Base-by-base conservation (phyloP, 306 rosid genomes). In the Rosa persica region DNA sequence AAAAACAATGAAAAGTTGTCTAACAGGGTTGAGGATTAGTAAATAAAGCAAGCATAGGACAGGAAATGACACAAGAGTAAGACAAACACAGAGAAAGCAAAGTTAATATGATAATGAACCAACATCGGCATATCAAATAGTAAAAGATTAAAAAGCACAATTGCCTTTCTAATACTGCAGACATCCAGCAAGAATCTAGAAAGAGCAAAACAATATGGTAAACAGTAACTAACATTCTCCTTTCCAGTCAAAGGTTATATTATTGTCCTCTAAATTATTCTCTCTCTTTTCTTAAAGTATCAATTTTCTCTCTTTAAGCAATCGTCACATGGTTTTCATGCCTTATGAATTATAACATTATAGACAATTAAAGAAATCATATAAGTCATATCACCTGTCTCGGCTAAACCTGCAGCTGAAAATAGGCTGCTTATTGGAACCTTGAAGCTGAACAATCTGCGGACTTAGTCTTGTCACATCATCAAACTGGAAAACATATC, bases 401-500 rank as follows among this genome's bases (percentile, higher is more conserved):
- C 88, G 88, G 66, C 84, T 89, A 80, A 94, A 94, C 87, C 88
- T 90, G 94, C 97, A 92, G 82, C 94, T 94, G 83, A 94, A 94
- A 82, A 94, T 90, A 34, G 97, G 97, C 83, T 94, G 98, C 78
- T 86, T 90, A 75, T 83, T 83, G 73, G 94, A 90, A 75, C 98
- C 97, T 86, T 78, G 98, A 77, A 89, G 94, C 86, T 89, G 98
- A 78, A 90, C 88, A 74, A 94, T 83, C 82, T 94, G 98, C 60
- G 98, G 98, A 80, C 97, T 92, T 82, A 88, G 79, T 80, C 78
- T 85, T 7, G 94, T 89, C 10, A 81, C 69, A 75, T 94, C 98
- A 74, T 92, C 97, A 82, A 92, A 94, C 87, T 87, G 90, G 81
- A 94, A 93, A 11, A 94, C 89, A 70, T 92, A 94, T 92, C 98